A percentile compares a stretch with the other conserved stretches of the same genome.
Conservation (phyloP, 176 grass and related monocot species). For the Oryza officinalis region DNA sequence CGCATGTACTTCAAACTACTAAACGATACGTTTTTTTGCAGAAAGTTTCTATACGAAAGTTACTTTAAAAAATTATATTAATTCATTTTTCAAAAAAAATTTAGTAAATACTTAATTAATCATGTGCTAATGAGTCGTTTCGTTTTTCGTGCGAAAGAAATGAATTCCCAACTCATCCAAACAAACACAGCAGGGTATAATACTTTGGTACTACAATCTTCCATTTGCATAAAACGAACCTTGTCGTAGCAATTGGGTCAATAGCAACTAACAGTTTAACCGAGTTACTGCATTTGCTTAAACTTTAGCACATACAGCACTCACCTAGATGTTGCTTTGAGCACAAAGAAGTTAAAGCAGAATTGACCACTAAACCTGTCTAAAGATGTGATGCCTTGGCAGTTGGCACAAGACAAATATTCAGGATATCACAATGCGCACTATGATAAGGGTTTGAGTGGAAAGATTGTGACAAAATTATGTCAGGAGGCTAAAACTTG, state of each 20-base stretch:
- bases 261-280: background rate
- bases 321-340: background rate
- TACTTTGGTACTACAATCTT: background rate
- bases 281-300: background rate
- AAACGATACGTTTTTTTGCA: no score
- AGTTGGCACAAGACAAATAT: background rate
- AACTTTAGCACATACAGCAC: background rate
- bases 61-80: no score
- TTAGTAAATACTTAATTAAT: no score
- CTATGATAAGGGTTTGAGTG: background rate
- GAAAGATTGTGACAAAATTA: background rate
- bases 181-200: no score
- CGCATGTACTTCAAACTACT: no score
- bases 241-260: background rate
- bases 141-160: no score
- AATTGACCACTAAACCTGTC: background rate
- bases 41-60: no score
- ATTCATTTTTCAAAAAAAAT: no score
- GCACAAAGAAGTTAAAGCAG: background rate
- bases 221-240: background rate
- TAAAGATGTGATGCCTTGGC: background rate
- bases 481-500: background rate
- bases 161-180: no score
- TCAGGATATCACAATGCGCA: background rate
- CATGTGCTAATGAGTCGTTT: no score